These are phyloP conservation scores for Rhodomyrtus tomentosa DNA, from an alignment of 345 rosid species.

Conservation along the genomic window DNA sequence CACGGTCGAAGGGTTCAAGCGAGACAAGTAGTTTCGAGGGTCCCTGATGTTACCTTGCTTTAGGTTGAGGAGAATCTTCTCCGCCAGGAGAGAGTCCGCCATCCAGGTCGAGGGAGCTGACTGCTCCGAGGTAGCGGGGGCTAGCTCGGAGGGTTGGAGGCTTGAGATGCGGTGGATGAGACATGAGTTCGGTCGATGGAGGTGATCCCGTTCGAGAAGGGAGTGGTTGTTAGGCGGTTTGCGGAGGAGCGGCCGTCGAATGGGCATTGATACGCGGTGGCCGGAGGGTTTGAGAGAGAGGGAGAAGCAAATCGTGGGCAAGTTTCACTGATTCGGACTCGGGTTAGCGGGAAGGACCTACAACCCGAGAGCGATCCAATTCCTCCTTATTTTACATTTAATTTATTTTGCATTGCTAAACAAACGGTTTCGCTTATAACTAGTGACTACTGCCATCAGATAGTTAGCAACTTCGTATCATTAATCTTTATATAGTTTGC, in stretches of 20 bases:
- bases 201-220: neutral
- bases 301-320: neutral
- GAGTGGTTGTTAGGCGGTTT: neutral
- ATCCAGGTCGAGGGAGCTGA: neutral
- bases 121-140: neutral
- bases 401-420: neutral
- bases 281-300: neutral
- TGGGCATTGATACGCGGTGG: neutral
- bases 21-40: slow-evolving; percentile 19
- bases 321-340: neutral
- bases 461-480: neutral
- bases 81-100: slow-evolving; percentile 39
- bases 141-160: neutral
- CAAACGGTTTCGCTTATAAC: neutral
- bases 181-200: neutral
- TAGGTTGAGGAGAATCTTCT: slow-evolving; percentile 41
- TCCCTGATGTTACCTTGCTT: slow-evolving; percentile 32
- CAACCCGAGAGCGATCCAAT: neutral
- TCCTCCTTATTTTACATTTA: neutral
- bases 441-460: neutral
- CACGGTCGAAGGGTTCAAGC: slow-evolving; percentile 31
- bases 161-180: neutral
- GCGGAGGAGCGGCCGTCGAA: neutral
- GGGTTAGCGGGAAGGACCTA: neutral
- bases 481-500: neutral